Base-by-base conservation (phyloP, 192 early-diverging fungal genomes). In the Backusella westeae region DNA sequence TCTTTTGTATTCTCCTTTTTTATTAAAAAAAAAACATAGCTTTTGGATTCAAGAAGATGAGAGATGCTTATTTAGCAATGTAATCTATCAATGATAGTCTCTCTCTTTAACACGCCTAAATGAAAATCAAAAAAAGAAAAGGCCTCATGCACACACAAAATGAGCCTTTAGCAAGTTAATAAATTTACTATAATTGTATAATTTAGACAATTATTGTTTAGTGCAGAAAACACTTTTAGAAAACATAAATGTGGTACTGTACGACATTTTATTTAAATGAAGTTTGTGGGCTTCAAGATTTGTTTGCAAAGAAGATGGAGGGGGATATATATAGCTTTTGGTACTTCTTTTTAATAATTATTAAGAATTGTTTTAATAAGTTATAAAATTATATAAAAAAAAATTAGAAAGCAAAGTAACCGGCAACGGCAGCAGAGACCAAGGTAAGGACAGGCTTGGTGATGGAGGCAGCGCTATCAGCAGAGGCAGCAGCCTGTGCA, bases 391-490 rank as follows among this genome's bases (percentile, higher is more conserved):
- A 32, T 32, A 32, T 44, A 44, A 14, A 44, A 44, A 21, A 53
- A 12, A 71, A 46, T 41, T 71, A 71, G 29, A 71, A 44, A 49
- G 41, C 70, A 71, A 71, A 39, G 42, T 71, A 71, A 32, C 70
- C 70, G 6, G 70, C 70, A 44, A 71, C 23, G 23, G 70, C 70
- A 15, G 44, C 44, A 34, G 70, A 71, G 14, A 29, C 70, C 4
- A 44, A 71, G 14, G 70, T 71, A 7, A 71, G 44, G 26, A 71
- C 42, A 71, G 70, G 70, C 70, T 71, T 71, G 6, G 42, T n/a
- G 10, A 46, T 44, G 38, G 68, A 69, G 21, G 68, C 68, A 8
- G 39, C 29, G 3, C 9, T 26, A 32, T 26, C 29, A 39, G 21
- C 39, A 29, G n/a, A n/a, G 14, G 36, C 26, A 2, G 38, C 39